Conservation (phyloP, 441 rosid species). For the Eruca vesicaria region DNA sequence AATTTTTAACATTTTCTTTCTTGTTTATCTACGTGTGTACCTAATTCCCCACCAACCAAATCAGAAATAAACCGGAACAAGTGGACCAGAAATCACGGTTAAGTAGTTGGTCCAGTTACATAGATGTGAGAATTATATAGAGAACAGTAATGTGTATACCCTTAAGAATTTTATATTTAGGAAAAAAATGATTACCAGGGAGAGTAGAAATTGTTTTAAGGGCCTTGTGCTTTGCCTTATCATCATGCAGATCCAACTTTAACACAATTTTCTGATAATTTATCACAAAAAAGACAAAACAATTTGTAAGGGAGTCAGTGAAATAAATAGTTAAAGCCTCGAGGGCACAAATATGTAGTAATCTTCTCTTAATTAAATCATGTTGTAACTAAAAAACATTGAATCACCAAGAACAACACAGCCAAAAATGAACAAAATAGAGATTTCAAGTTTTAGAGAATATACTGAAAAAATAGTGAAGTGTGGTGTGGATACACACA, state of each 20-base stretch:
- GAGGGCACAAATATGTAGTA: not conserved
- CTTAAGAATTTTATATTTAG: not conserved
- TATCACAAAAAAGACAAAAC: not conserved
- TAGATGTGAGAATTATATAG: not conserved
- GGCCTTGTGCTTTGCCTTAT: conserved; percentile 87
- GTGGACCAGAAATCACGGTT: conserved; percentile 2
- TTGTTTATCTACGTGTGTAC: not conserved
- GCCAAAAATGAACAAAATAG: not conserved
- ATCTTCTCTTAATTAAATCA: not conserved
- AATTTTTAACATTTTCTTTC: not conserved
- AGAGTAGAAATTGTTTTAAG: conserved; percentile 80
- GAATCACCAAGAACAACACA: conserved; percentile 1
- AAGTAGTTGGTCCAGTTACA: not conserved
- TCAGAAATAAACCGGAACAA: conserved; percentile 9
- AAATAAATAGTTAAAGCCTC: not conserved
- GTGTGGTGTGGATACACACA: not conserved
- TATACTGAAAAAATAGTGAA: not conserved
- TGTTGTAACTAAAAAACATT: not conserved
- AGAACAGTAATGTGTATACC: not conserved
- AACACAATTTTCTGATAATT: conserved; percentile 69
- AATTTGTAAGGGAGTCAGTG: not conserved
- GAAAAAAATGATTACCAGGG: conserved; percentile 48
- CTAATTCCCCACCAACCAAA: conserved; percentile 21
- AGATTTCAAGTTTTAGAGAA: not conserved
- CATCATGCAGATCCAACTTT: conserved; percentile 76